Evolutionary conservation across 1,284 basidiomycete species (phyloP), one percentile per base, ranked within the genome.

Genomic region (Abortiporus biennis): DNA sequence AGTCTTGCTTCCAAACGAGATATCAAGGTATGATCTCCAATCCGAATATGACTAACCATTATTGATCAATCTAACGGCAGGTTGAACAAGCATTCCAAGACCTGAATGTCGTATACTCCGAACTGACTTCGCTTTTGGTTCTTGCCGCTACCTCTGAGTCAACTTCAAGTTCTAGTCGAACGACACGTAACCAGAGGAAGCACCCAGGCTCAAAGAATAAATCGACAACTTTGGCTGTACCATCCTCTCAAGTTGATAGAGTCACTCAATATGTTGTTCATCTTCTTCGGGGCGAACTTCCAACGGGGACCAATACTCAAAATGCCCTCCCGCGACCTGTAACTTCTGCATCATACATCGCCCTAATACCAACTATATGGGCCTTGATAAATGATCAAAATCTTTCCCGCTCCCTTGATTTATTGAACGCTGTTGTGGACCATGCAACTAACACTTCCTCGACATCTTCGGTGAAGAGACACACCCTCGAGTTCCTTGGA

Each of bases 281-380:
- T 20, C 70, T 84, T 22, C 71, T 95, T n/a, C 62, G 61, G 4
- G 80, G 79, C 4, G 71, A 74, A 54, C 69, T 74, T 31, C 59
- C 69, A 38, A 60, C 62, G 19, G 51, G 55, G 29, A 32, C 58
- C 53, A 45, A 64, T 67, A 54, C 53, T 72, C 53, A 55, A 64
- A 61, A 57, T 67, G 55, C 47, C 5, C 42, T 61, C 16, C 45
- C 56, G 11, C 76, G 68, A 12, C 45, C 62, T 0, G 64, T 93
- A 38, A 71, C 76, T 9, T 63, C 78, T 1, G 56, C 70, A n/a
- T 71, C 79, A 11, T 95, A 92, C 63, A 54, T 63, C 2, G 72
- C 81, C 1, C 69, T 94, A 22, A 66, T 92, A 16, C 90, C 92
- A 1, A 86, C 90, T 1, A 71, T 95, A 34, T 95, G 91, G 89